Percentiles rank a stretch among this genome's conserved stretches.
Evolutionary conservation across 345 rosid genomes (phyloP).

Genomic region (Corchorus capsularis): DNA sequence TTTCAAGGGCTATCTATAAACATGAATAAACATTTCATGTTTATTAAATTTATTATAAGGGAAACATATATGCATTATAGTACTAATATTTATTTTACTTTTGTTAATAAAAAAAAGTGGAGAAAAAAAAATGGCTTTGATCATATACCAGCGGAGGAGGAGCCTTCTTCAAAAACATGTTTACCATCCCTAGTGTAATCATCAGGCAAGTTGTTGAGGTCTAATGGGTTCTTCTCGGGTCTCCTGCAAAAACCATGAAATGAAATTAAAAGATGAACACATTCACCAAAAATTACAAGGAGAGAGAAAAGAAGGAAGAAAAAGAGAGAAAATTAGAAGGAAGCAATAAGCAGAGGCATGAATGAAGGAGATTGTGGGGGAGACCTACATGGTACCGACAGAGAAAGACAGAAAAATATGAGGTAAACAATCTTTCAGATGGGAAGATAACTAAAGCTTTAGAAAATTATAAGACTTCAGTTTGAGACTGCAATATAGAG

Average conservation of each 20-base stretch:
- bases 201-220: constrained; percentile 97
- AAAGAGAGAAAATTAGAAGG: constrained; percentile 21
- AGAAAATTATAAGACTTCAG: constrained; percentile 62
- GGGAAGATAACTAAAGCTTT: constrained; percentile 52
- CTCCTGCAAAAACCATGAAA: constrained; percentile 53
- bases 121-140: background rate
- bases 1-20: background rate
- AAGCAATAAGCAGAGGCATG: background rate
- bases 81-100: background rate
- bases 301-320: constrained; percentile 18
- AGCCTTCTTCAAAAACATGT: constrained; percentile 56
- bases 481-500: constrained; percentile 77
- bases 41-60: background rate
- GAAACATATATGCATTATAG: too few species aligned
- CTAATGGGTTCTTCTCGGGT: constrained; percentile 71
- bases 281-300: constrained; percentile 1
- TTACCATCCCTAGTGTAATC: constrained; percentile 63
- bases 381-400: constrained; percentile 82
- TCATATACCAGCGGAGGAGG: constrained; percentile 56
- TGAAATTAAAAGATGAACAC: background rate
- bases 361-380: constrained; percentile 25
- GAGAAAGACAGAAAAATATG: constrained; percentile 34
- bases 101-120: background rate
- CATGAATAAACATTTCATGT: background rate
- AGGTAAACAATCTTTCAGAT: constrained; percentile 37